Evolutionary conservation across 768 basidiomycete species (phyloP).

Genomic region (Tylopilus subfusipes): DNA sequence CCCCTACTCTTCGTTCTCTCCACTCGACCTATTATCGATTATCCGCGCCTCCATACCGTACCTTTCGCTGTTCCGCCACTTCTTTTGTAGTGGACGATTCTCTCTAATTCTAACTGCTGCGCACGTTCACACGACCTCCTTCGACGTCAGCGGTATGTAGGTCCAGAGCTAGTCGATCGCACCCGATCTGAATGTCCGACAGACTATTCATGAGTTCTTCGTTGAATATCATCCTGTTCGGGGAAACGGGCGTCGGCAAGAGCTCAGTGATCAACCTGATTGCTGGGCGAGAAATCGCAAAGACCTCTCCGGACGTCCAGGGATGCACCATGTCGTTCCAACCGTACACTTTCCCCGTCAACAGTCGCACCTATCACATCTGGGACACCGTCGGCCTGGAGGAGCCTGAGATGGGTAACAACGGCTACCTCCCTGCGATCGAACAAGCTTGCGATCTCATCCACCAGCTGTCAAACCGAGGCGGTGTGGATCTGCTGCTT

Average conservation of each 20-base stretch:
- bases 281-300: conserved; percentile 23
- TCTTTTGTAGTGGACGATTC: not conserved
- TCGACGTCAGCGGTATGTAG: conserved; percentile 9
- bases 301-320: conserved; percentile 25
- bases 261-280: conserved; percentile 35
- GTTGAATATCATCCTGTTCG: conserved; percentile 42
- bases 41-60: not conserved
- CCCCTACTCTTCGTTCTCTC: not conserved
- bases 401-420: conserved; percentile 26
- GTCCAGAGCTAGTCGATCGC: conserved; percentile 2
- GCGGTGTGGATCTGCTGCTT: conserved; percentile 40
- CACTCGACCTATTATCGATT: conserved; percentile 2
- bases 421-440: conserved; percentile 28
- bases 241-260: conserved; percentile 40
- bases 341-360: conserved; percentile 25
- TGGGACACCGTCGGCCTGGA: conserved; percentile 39
- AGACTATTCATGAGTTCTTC: conserved; percentile 19
- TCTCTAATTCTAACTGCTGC: not conserved
- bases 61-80: not conserved
- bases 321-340: conserved; percentile 39
- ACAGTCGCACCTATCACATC: conserved; percentile 16
- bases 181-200: conserved; percentile 15
- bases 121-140: not conserved
- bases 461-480: conserved; percentile 22
- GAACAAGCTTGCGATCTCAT: conserved; percentile 34